These are phyloP conservation scores for Rutstroemia sp. DNA, from an alignment of 2,329 filamentous ascomycete genomes.

Conservation along the genomic window DNA sequence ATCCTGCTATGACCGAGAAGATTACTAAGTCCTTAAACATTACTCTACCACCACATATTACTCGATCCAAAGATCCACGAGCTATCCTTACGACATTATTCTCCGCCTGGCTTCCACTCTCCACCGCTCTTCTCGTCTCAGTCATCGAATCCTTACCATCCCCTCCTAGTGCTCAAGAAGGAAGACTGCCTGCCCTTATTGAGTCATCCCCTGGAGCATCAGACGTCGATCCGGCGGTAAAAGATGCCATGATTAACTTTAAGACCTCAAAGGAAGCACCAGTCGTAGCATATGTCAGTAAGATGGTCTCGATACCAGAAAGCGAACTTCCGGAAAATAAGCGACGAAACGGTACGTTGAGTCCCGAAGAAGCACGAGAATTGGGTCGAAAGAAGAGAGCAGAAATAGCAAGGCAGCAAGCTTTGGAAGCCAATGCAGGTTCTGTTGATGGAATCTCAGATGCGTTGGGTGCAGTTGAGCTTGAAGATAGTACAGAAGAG, in stretches of 20 bases:
- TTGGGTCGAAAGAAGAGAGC: conserved; percentile 82
- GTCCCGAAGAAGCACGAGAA: conserved; percentile 82
- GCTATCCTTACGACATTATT: conserved; percentile 83
- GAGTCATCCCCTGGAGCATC: conserved; percentile 70
- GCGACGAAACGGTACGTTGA: conserved; percentile 62
- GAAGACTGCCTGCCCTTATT: conserved; percentile 72
- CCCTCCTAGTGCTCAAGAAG: conserved; percentile 70
- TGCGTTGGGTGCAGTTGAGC: conserved; percentile 51
- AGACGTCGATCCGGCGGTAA: conserved; percentile 60
- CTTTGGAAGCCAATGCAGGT: conserved; percentile 30
- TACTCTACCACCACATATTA: conserved; percentile 73
- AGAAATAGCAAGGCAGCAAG: conserved; percentile 75
- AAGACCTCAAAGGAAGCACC: conserved; percentile 64
- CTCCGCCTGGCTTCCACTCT: conserved; percentile 82
- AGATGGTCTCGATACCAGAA: conserved; percentile 93
- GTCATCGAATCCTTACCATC: conserved; percentile 90
- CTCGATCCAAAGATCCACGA: conserved; percentile 76
- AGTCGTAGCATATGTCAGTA: conserved; percentile 91
- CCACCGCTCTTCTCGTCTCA: conserved; percentile 85
- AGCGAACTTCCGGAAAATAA: conserved; percentile 88
- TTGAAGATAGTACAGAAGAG: conserved; percentile 46
- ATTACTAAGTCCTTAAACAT: conserved; percentile 88
- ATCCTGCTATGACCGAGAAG: conserved; percentile 78
- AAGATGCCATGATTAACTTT: conserved; percentile 77
- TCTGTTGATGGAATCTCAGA: conserved; percentile 41